These are phyloP conservation scores for Porcisia hertigi DNA, from an alignment of 208 protist species.

Conservation along the genomic window DNA sequence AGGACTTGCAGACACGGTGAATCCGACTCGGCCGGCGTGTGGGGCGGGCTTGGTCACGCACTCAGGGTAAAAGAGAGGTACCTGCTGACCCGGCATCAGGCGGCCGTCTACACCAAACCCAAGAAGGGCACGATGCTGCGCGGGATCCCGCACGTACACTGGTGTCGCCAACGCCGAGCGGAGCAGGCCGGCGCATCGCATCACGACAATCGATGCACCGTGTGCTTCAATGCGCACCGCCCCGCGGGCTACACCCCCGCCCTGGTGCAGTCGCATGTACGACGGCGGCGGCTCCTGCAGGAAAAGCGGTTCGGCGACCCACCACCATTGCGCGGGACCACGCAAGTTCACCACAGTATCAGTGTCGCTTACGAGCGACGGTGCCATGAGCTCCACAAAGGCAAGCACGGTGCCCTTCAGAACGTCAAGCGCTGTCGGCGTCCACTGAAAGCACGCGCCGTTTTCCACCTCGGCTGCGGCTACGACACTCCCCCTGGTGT, in stretches of 20 bases:
- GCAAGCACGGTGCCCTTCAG: slow-evolving; percentile 2
- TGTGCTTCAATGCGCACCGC: slow-evolving; percentile 16
- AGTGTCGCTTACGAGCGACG: not conserved
- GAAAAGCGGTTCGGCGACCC: slow-evolving; percentile 9
- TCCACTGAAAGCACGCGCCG: slow-evolving; percentile 32
- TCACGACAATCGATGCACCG: slow-evolving; percentile 14
- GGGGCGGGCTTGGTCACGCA: slow-evolving; percentile 14
- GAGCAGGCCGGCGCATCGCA: slow-evolving; percentile 31
- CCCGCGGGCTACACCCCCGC: slow-evolving; percentile 4
- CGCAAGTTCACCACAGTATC: not conserved
- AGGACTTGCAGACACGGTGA: slow-evolving; percentile 12
- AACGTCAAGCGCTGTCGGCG: slow-evolving; percentile 10
- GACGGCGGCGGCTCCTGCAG: slow-evolving; percentile 21
- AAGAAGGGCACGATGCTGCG: slow-evolving; percentile 5
- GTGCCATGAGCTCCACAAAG: slow-evolving; percentile 18
- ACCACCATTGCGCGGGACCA: slow-evolving; percentile 18
- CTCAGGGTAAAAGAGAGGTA: slow-evolving; percentile 34
- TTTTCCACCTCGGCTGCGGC: slow-evolving; percentile 23
- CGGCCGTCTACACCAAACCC: slow-evolving; percentile 20
- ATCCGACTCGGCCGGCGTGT: slow-evolving; percentile 17
- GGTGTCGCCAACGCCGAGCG: slow-evolving; percentile 10
- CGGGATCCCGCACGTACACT: slow-evolving; percentile 26
- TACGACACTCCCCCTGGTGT: not conserved
- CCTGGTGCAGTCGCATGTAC: slow-evolving; percentile 23
- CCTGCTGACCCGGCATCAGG: slow-evolving; percentile 13